Base-by-base conservation (phyloP, 208 protist species). In the Wallacemonas rigidus region DNA sequence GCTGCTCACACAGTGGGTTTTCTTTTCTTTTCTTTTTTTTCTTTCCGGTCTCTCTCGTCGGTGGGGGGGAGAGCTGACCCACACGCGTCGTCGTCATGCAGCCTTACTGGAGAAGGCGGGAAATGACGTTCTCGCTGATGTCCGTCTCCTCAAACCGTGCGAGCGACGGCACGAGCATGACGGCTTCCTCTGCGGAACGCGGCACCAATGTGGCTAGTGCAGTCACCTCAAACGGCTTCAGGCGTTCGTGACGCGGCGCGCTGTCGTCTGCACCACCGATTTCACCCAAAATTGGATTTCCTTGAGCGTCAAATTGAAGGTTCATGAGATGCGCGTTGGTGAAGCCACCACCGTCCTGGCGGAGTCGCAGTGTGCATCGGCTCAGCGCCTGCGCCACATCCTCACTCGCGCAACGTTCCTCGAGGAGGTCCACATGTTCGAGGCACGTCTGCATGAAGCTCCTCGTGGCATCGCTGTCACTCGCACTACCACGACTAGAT, bases 141-240 rank as follows among this genome's bases (percentile, higher is more conserved):
- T 93, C 91, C 12, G 71, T 80, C 60, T 79, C 78, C 41, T 90
- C 85, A 47, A 86, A 96, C 67, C 88, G 84, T n/a, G 74, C 75
- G 11, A 96, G 79, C 5, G 89, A 94, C 14, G 91, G 91, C 11
- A 96, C 74, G 12, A 96, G 70, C 71, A 86, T 72, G 15, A 92
- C 53, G 38, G 89, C 88, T 82, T 91, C 91, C 51, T 87, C 81
- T 43, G 73, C 79, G 14, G 80, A 83, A 40, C 79, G 76, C 14
- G 91, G 91, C 62, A 85, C 75, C 53, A 96, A 79, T 45, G 89
- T 96, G 4, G 77, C 79, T 7, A 96, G 71, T n/a, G 78, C 78
- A 9, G 92, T 89, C 6, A 93, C 77, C 75, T 96, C 91, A 63
- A 94, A 96, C 0, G 82, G 75, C 78, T 82, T 86, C 83, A 95